phyloP scores from a whole-genome alignment of 2,329 filamentous ascomycete genomes.

The Ophiocordyceps sinensis region DNA sequence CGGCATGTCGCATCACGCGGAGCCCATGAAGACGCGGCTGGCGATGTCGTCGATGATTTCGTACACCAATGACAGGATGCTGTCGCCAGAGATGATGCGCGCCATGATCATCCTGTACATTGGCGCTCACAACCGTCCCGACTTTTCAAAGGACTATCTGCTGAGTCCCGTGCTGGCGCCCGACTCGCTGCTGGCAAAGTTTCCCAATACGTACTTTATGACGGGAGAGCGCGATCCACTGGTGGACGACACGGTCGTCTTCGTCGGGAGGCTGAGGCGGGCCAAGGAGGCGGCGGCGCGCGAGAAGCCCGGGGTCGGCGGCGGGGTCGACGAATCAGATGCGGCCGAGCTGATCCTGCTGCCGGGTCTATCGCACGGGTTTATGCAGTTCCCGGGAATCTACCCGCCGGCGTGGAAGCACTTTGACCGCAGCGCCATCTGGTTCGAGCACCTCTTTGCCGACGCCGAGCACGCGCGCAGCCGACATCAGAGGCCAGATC shows the following conservation, averaged over 20 bases:
- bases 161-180: constrained; percentile 84
- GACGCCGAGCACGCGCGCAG: constrained; percentile 28
- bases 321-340: constrained; percentile 21
- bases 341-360: constrained; percentile 63
- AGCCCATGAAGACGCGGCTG: constrained; percentile 64
- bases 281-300: constrained; percentile 45
- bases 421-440: constrained; percentile 61
- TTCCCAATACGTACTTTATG: constrained; percentile 87
- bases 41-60: constrained; percentile 96
- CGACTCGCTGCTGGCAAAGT: constrained; percentile 66
- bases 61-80: constrained; percentile 89
- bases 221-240: constrained; percentile 91
- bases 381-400: constrained; percentile 76
- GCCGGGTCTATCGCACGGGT: constrained; percentile 83
- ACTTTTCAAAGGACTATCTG: constrained; percentile 83
- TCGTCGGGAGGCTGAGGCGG: constrained; percentile 74
- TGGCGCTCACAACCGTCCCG: constrained; percentile 80
- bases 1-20: constrained; percentile 34
- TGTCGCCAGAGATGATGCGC: constrained; percentile 96
- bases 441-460: constrained; percentile 68
- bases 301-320: constrained; percentile 5
- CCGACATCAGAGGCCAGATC: constrained; percentile 6
- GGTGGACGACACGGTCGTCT: constrained; percentile 94
- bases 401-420: constrained; percentile 87
- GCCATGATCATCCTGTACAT: constrained; percentile 98